Percentiles rank a stretch among this genome's conserved stretches.
These are phyloP conservation scores for Yarrowia alimentaria DNA, from an alignment of 805 yeast species.

Conservation along the genomic window DNA sequence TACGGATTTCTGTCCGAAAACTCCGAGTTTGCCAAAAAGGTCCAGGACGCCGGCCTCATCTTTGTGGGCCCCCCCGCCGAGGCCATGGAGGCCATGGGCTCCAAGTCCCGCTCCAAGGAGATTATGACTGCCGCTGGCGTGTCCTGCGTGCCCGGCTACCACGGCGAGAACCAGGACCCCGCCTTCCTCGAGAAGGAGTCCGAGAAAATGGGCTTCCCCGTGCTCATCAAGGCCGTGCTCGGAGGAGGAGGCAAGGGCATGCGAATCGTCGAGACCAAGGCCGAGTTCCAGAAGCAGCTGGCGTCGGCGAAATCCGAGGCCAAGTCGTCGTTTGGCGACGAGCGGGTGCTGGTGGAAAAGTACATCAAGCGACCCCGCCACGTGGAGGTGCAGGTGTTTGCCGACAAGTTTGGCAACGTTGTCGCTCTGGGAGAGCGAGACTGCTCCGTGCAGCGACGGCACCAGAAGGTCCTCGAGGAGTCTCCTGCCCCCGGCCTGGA, in stretches of 20 bases:
- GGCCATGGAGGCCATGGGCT: conserved; percentile 41
- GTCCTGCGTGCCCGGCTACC: conserved; percentile 41
- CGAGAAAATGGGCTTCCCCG: conserved; percentile 46
- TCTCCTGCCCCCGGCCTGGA: conserved; percentile 58
- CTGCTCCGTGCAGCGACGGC: conserved; percentile 57
- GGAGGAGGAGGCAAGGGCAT: conserved; percentile 63
- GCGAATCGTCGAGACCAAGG: conserved; percentile 51
- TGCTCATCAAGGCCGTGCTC: conserved; percentile 56
- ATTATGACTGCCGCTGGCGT: conserved; percentile 40
- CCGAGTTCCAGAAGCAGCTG: conserved; percentile 50
- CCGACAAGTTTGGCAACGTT: conserved; percentile 55
- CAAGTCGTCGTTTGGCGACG: conserved; percentile 53
- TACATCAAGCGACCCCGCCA: conserved; percentile 56
- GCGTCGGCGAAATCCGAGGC: conserved; percentile 57
- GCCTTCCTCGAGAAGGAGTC: conserved; percentile 35
- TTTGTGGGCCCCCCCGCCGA: conserved; percentile 40
- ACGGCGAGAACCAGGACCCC: conserved; percentile 38
- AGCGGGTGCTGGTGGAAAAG: conserved; percentile 54
- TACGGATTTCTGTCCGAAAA: conserved; percentile 55
- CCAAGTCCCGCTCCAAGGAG: conserved; percentile 39
- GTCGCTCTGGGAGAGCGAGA: conserved; percentile 58
- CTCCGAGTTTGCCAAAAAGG: conserved; percentile 38
- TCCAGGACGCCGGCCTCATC: conserved; percentile 38
- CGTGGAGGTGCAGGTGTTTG: conserved; percentile 57
- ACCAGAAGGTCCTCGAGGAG: conserved; percentile 56